Evolutionary conservation across 768 basidiomycete genomes (phyloP), one percentile per base, ranked within the genome.

Genomic region (Podaxis pistillaris): DNA sequence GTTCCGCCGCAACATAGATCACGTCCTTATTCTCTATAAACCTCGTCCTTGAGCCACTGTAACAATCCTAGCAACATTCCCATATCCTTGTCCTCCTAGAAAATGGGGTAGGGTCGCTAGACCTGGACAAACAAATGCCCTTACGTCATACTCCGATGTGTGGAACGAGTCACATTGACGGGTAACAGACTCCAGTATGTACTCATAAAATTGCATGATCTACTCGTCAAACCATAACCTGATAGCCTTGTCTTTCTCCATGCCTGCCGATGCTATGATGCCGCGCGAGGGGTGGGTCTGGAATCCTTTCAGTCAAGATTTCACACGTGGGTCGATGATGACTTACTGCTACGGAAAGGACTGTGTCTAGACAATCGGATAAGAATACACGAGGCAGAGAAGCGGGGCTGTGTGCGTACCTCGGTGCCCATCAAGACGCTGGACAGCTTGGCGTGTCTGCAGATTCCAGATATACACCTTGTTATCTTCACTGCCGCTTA

Each of bases 391-490:
- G 47, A 15, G 44, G 26, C 22, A 53, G 30, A 26, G 54, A 38
- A 50, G 17, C 30, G 50, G 47, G 17, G 47, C 46, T 52, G 17
- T 47, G 47, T 58, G 36, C 73, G 50, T 63, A 93, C 93, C 94
- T 76, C 88, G 81, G 74, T 96, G 94, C 1, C 91, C 90, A 65
- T 92, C 86, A 12, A 92, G 77, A 12, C 84, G 73, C 70, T 96
- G 94, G 38, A 88, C 75, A 5, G 95, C 76, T 70, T 91, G 80
- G 24, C 93, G 81, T 7, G 85, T 87, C 73, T 96, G 93, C 56
- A 98, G 71, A 71, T 97, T 91, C 93, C 94, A 97, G 33, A 97
- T 78, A 66, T 91, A 91, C 28, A 95, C 78, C 69, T 91, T 96
- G 66, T 83, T 81, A 73, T 97, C 96, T 75, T 98, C 96, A 60